These are phyloP conservation scores for Pseudocercospora crystallina DNA, from an alignment of 2,329 filamentous ascomycete species.

Conservation along the genomic window DNA sequence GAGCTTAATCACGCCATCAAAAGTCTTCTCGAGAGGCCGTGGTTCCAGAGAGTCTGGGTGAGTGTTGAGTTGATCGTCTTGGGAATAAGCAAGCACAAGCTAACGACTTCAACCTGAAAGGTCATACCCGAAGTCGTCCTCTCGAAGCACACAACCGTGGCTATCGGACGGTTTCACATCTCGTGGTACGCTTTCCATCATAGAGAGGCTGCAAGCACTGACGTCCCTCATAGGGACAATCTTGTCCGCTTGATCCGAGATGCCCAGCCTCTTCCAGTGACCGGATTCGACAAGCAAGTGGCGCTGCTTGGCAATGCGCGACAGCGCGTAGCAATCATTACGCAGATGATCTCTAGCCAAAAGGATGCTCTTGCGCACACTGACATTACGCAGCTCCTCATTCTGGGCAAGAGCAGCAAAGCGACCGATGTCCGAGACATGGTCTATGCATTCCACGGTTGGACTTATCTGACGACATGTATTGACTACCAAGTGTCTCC, in stretches of 20 bases:
- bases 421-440: slow-evolving; percentile 33
- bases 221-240: slow-evolving; percentile 19
- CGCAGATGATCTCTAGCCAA: slow-evolving; percentile 32
- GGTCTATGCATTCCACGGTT: slow-evolving; percentile 32
- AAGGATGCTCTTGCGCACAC: slow-evolving; percentile 26
- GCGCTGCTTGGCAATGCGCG: slow-evolving; percentile 31
- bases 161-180: slow-evolving; percentile 20
- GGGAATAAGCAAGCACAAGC: too few relatives aligned
- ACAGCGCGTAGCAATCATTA: slow-evolving; percentile 33
- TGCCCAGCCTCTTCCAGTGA: slow-evolving; percentile 14
- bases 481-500: slow-evolving; percentile 26
- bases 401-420: slow-evolving; percentile 31
- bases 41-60: slow-evolving; percentile 33
- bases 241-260: slow-evolving; percentile 30
- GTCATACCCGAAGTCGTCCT: slow-evolving; percentile 29
- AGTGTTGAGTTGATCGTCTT: too few relatives aligned
- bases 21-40: slow-evolving; percentile 29
- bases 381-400: slow-evolving; percentile 33
- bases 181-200: slow-evolving; percentile 16
- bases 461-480: slow-evolving; percentile 27
- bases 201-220: too few relatives aligned
- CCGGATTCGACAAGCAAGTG: slow-evolving; percentile 29
- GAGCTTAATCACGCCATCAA: slow-evolving; percentile 32
- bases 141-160: slow-evolving; percentile 24
- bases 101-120: too few relatives aligned